Evolutionary conservation across 208 protist genomes (phyloP).

Genomic region (Acanthamoeba rhysodes): DNA sequence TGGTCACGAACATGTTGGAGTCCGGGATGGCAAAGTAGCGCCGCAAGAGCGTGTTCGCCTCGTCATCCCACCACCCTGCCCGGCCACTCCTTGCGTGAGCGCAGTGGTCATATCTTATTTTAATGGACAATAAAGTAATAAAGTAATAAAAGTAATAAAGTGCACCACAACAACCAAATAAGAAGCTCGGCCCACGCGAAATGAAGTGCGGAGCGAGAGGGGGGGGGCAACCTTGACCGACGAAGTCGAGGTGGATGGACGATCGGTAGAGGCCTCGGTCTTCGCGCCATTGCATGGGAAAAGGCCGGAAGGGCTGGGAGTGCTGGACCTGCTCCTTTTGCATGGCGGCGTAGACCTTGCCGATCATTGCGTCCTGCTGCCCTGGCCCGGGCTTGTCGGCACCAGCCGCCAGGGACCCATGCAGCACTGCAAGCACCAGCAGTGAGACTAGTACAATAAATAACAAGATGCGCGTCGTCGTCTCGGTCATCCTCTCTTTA

Average conservation of each 20-base stretch:
- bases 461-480: too few species aligned
- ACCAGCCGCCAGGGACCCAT: too few species aligned
- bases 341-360: background rate
- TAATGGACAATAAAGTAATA: background rate
- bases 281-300: background rate
- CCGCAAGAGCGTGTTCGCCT: background rate
- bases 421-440: too few species aligned
- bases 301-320: background rate
- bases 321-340: constrained; percentile 25
- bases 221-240: background rate
- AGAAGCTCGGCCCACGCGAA: too few species aligned
- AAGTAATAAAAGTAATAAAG: too few species aligned
- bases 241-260: constrained; percentile 46
- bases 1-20: constrained; percentile 71
- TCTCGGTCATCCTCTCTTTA: too few species aligned
- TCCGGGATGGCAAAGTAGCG: constrained; percentile 61
- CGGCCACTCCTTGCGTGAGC: background rate
- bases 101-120: background rate
- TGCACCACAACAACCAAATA: too few species aligned
- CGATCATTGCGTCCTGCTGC: background rate
- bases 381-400: too few species aligned
- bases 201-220: background rate
- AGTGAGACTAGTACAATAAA: too few species aligned
- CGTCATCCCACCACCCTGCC: constrained; percentile 16
- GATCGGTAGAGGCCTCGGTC: constrained; percentile 41